Conservation (phyloP, 345 rosid species). For the Bruguiera gymnorhiza region DNA sequence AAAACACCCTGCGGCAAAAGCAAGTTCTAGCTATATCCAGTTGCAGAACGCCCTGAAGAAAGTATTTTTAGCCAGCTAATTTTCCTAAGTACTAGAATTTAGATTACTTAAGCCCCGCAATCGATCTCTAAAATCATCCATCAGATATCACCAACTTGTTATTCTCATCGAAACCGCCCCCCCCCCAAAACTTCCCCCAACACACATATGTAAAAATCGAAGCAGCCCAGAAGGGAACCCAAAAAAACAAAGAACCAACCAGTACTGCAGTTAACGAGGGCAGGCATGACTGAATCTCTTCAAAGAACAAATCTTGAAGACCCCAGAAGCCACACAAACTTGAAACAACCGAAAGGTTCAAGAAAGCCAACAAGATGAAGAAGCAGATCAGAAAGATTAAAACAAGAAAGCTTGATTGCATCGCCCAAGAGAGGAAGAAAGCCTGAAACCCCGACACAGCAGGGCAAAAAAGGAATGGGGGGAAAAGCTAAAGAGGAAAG, state of each 20-base stretch:
- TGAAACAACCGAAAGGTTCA: not conserved
- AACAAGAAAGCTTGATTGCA: constrained; percentile 38
- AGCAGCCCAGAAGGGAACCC: not conserved
- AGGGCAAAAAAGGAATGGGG: constrained; percentile 43
- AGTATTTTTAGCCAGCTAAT: too few species aligned
- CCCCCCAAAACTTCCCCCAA: not conserved
- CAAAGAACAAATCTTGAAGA: constrained; percentile 26
- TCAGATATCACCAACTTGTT: not conserved
- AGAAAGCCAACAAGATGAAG: constrained; percentile 9
- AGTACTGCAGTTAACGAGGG: constrained; percentile 49
- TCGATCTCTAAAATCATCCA: constrained; percentile 6
- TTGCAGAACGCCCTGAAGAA: too few species aligned
- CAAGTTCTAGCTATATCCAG: too few species aligned
- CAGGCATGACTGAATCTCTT: constrained; percentile 47
- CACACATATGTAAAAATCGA: not conserved
- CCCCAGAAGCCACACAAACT: constrained; percentile 13
- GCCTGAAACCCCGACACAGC: constrained; percentile 42
- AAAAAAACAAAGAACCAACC: constrained; percentile 29
- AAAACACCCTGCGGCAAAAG: too few species aligned
- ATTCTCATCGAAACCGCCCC: too few species aligned
- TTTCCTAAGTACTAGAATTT: too few species aligned
- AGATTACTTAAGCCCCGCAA: not conserved
- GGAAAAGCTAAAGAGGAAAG: constrained; percentile 1
- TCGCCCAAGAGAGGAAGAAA: constrained; percentile 15
- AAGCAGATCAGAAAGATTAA: constrained; percentile 17